Conservation (phyloP, 2,329 filamentous ascomycete genomes). For the Claviceps sp. region DNA sequence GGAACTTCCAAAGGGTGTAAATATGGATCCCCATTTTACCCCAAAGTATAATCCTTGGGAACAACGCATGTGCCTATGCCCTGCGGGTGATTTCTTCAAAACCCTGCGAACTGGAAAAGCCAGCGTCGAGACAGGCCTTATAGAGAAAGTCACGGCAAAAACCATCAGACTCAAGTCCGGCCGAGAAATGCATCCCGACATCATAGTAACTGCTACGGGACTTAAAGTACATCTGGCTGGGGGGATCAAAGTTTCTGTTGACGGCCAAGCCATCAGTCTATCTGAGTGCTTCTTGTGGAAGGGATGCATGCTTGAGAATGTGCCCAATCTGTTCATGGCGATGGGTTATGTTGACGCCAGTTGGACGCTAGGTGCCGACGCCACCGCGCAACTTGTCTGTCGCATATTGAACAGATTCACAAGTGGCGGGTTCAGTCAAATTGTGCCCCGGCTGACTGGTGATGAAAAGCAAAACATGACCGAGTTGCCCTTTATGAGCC, state of each 20-base stretch:
- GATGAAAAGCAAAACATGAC: constrained; percentile 2
- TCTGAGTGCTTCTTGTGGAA: constrained; percentile 43
- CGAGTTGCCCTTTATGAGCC: constrained; percentile 3
- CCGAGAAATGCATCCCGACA: constrained; percentile 40
- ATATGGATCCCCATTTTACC: constrained; percentile 45
- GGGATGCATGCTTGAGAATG: constrained; percentile 44
- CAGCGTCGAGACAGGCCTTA: constrained; percentile 32
- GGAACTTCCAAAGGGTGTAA: constrained; percentile 36
- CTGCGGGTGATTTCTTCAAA: constrained; percentile 37
- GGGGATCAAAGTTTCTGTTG: constrained; percentile 33
- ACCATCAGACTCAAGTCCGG: constrained; percentile 31
- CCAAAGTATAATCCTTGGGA: constrained; percentile 52
- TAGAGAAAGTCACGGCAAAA: constrained; percentile 30
- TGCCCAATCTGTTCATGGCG: constrained; percentile 46
- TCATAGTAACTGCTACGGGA: constrained; percentile 54
- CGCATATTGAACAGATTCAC: neutral
- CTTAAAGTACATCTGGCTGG: constrained; percentile 43
- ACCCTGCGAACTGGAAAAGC: constrained; percentile 26
- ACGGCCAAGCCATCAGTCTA: constrained; percentile 32
- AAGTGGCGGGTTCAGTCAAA: neutral
- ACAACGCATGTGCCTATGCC: constrained; percentile 57
- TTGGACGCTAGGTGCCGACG: constrained; percentile 48
- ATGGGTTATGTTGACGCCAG: constrained; percentile 50
- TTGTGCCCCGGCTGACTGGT: neutral
- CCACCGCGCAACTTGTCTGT: constrained; percentile 4